Conservation (phyloP, 2,329 filamentous ascomycete genomes). For the Calonectria henricotiae region DNA sequence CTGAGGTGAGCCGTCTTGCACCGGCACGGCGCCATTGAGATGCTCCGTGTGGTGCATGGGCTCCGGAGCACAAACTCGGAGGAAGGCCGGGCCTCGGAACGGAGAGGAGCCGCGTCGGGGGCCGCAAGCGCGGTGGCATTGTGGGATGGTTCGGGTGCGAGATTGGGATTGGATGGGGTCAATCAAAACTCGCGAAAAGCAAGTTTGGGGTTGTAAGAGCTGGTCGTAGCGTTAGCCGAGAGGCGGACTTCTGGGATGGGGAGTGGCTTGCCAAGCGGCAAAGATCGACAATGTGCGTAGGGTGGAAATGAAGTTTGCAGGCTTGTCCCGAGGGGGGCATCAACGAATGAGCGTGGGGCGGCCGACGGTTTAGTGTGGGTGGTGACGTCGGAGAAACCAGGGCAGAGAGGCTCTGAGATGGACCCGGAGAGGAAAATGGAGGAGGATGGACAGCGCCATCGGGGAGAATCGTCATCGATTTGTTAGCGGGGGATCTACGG, state of each 20-base stretch:
- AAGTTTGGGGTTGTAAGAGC: neutral
- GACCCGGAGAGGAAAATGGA: neutral
- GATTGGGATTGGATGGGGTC: neutral
- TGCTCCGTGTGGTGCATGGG: slow-evolving; percentile 28
- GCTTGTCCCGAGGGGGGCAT: neutral
- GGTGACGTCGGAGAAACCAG: slow-evolving; percentile 32
- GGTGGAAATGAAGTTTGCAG: neutral
- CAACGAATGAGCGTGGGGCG: slow-evolving; percentile 1
- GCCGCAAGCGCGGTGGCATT: slow-evolving; percentile 32
- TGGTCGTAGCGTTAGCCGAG: slow-evolving; percentile 1
- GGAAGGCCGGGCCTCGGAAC: slow-evolving; percentile 35
- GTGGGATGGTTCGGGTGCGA: neutral
- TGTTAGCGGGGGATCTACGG: neutral
- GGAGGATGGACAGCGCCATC: slow-evolving; percentile 15
- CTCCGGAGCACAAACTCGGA: slow-evolving; percentile 40
- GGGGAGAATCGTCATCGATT: slow-evolving; percentile 25
- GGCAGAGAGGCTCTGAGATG: neutral
- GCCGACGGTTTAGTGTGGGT: slow-evolving; percentile 14
- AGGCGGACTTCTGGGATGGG: neutral
- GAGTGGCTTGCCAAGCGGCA: slow-evolving; percentile 1
- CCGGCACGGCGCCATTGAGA: neutral
- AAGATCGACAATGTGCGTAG: neutral
- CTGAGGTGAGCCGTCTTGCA: slow-evolving; percentile 36
- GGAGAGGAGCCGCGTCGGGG: slow-evolving; percentile 14
- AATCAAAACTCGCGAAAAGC: slow-evolving; percentile 1